Conservation (phyloP, 495 filamentous ascomycete genomes). For the Polyplosphaeria fusca region DNA sequence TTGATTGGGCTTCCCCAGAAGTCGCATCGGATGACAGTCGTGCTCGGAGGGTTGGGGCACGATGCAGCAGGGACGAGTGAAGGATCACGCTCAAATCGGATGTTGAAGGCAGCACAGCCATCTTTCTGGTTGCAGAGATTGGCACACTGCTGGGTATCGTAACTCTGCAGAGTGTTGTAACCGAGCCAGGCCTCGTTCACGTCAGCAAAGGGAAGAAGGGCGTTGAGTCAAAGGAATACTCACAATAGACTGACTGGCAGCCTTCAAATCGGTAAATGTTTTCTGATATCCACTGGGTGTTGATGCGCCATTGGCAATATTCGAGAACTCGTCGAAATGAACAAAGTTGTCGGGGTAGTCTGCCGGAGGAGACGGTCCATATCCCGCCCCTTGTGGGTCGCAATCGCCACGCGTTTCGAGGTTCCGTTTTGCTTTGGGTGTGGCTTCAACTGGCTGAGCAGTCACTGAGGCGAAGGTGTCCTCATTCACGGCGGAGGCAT, state of each 20-base stretch:
- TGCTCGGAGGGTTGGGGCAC: conserved; percentile 11
- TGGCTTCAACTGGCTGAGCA: no score
- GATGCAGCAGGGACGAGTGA: neutral
- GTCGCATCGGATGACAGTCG: conserved; percentile 18
- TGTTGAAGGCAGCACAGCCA: conserved; percentile 15
- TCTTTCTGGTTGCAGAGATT: neutral
- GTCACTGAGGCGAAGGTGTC: no score
- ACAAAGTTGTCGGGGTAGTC: conserved; percentile 4
- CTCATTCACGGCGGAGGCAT: no score
- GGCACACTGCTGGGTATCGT: conserved; percentile 8
- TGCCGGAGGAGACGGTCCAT: neutral
- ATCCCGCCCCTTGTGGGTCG: no score
- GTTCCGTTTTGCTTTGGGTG: no score
- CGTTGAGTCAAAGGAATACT: no score
- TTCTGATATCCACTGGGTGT: conserved; percentile 8
- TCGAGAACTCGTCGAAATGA: neutral
- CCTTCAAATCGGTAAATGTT: conserved; percentile 10
- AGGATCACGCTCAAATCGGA: conserved; percentile 10
- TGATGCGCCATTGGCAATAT: neutral
- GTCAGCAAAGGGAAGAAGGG: no score
- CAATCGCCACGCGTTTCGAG: no score
- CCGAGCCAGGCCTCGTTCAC: conserved; percentile 9
- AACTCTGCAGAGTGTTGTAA: neutral
- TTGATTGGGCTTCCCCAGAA: conserved; percentile 11
- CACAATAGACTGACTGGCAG: no score